Base-by-base conservation (phyloP, 371 early-diverging fungal genomes). In the Funneliformis caledonium region DNA sequence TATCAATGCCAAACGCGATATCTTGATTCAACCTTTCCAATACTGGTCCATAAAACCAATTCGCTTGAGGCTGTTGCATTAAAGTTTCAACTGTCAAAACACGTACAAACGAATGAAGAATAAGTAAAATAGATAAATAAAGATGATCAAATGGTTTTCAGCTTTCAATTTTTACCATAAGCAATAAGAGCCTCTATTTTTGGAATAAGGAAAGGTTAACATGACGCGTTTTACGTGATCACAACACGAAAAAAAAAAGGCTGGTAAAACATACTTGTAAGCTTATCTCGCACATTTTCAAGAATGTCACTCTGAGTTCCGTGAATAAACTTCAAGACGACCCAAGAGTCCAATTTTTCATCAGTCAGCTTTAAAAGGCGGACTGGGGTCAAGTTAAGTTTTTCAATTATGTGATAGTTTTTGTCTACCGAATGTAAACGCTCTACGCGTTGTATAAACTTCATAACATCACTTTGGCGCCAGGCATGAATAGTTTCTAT, bases 401-500 rank as follows among this genome's bases (percentile, higher is more conserved):
- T 43, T 47, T 72, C 72, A 48, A 72, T 47, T 48, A 72, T 48
- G 10, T 48, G 8, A 26, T 22, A 72, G 19, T 72, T 72, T 47
- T 26, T 14, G n/a, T 48, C 72, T 43, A 22, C 48, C 19, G 26
- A 22, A 45, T 72, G 48, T 16, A 72, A 43, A n/a, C 72, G 72
- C n/a, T 72, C 72, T 11, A 72, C 72, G 48, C 72, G 72, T 47
- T 72, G 72, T 16, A 72, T 72, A 72, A 47, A 72, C 43, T 42
- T 43, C 72, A 70, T 70, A 42, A 70, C 33, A 26, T 70, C 72
- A 47, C 47, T 22, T 72, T 72, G 26, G 12, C 26, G 43, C 72
- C 72, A 48, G 14, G 48, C 4, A n/a, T 48, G 45, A 22, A 72
- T 22, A 19, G 26, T 70, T 47, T 22, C 43, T 22, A 70, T 48